Conservation (phyloP, 768 basidiomycete genomes). For the Auricularia sp. region DNA sequence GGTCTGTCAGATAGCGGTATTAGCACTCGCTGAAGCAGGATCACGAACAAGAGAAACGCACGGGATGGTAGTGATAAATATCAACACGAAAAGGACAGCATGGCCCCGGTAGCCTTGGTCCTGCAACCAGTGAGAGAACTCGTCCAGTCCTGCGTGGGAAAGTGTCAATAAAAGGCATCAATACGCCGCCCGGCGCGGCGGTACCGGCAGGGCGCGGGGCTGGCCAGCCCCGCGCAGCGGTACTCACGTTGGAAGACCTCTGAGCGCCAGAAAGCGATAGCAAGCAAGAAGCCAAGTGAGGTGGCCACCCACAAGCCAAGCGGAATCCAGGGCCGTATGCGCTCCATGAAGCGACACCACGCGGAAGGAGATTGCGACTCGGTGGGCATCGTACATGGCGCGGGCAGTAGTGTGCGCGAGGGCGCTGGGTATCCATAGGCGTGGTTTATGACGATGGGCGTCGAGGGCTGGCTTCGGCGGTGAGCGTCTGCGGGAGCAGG, state of each 20-base stretch:
- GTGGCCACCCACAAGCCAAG: slow-evolving; percentile 68
- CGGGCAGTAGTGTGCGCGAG: not conserved
- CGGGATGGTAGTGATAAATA: slow-evolving; percentile 80
- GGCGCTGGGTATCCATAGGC: not conserved
- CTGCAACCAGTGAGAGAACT: slow-evolving; percentile 68
- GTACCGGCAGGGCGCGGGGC: slow-evolving; percentile 3
- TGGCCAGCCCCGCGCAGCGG: slow-evolving; percentile 3
- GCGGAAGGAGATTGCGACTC: slow-evolving; percentile 16
- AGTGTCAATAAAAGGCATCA: not conserved
- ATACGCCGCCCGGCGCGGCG: not conserved
- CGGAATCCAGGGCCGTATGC: slow-evolving; percentile 68
- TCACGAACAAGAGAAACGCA: slow-evolving; percentile 28
- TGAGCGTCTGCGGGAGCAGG: not conserved
- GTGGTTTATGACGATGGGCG: not conserved
- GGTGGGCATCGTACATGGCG: not conserved
- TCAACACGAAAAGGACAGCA: slow-evolving; percentile 67
- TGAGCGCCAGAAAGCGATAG: slow-evolving; percentile 73
- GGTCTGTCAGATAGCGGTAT: slow-evolving; percentile 26
- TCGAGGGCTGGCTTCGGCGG: not conserved
- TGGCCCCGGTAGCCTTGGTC: slow-evolving; percentile 64
- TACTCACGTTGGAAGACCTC: slow-evolving; percentile 73
- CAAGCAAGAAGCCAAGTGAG: slow-evolving; percentile 64
- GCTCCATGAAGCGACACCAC: slow-evolving; percentile 42
- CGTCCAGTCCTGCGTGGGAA: slow-evolving; percentile 57
- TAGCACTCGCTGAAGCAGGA: not conserved